These are phyloP conservation scores for Alternaria arbusti DNA, from an alignment of 2,329 filamentous ascomycete species.

Conservation along the genomic window DNA sequence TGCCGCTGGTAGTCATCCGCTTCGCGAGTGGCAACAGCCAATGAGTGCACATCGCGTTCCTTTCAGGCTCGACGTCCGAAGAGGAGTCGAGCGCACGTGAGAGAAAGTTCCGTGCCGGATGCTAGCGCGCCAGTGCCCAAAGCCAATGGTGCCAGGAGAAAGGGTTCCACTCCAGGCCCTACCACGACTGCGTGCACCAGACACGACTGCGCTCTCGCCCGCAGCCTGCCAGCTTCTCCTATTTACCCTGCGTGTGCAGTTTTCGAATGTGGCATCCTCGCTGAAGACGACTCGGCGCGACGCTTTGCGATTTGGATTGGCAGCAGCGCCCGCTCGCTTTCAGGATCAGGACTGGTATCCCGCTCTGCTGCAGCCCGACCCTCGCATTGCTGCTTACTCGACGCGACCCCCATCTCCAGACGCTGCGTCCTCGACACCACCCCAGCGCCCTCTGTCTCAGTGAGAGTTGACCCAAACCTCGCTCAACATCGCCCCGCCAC, in stretches of 20 bases:
- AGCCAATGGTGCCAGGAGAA: constrained; percentile 11
- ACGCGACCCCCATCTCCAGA: constrained; percentile 11
- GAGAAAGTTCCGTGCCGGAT: constrained; percentile 12
- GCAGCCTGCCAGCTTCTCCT: constrained; percentile 14
- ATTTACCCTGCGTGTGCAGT: constrained; percentile 2
- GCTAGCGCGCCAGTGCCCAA: constrained; percentile 19
- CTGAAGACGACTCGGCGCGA: constrained; percentile 11
- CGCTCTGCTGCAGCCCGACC: constrained; percentile 17
- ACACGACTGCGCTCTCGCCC: constrained; percentile 12
- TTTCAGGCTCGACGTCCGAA: constrained; percentile 11
- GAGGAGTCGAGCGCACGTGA: constrained; percentile 22
- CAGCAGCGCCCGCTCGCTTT: constrained; percentile 14
- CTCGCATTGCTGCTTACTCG: constrained; percentile 23
- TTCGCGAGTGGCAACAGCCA: constrained; percentile 1
- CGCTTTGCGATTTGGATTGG: constrained; percentile 19
- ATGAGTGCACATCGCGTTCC: constrained; percentile 10
- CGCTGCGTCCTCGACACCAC: constrained; percentile 8
- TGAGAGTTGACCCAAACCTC: background rate
- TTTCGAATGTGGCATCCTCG: constrained; percentile 12
- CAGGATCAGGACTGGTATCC: constrained; percentile 13
- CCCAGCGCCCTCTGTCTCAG: background rate
- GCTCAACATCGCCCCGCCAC: constrained; percentile 3
- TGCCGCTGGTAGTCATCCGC: background rate
- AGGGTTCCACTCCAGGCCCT: constrained; percentile 27
- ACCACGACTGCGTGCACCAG: constrained; percentile 21